Conservation (phyloP, 805 yeast species). For the Ogataea chonburiensis region DNA sequence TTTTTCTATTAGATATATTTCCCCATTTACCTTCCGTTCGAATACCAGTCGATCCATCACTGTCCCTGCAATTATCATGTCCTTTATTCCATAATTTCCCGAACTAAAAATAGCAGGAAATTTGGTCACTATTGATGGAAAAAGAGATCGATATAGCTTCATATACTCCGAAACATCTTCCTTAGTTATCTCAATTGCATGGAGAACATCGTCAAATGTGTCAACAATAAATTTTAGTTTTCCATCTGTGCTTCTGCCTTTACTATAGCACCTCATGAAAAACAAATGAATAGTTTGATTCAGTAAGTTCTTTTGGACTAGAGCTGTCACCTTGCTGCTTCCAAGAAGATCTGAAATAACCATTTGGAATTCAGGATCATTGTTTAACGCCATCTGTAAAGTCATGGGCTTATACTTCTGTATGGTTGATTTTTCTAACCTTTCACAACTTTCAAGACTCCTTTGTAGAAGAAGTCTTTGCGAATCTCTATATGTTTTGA, state of each 20-base stretch:
- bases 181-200: slow-evolving; percentile 38
- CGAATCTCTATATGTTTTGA: slow-evolving; percentile 46
- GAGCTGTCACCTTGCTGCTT: slow-evolving; percentile 50
- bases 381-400: slow-evolving; percentile 44
- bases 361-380: slow-evolving; percentile 42
- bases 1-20: slow-evolving; percentile 24
- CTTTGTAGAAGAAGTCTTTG: slow-evolving; percentile 49
- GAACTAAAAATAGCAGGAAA: slow-evolving; percentile 42
- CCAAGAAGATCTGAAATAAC: slow-evolving; percentile 59
- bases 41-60: slow-evolving; percentile 32
- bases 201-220: slow-evolving; percentile 30
- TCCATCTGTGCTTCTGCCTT: slow-evolving; percentile 32
- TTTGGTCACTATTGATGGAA: slow-evolving; percentile 51
- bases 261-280: slow-evolving; percentile 59
- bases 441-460: slow-evolving; percentile 45
- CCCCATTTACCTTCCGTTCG: slow-evolving; percentile 29
- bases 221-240: slow-evolving; percentile 51
- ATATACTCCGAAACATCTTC: slow-evolving; percentile 56
- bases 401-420: slow-evolving; percentile 49
- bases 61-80: slow-evolving; percentile 43
- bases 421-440: slow-evolving; percentile 45
- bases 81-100: slow-evolving; percentile 50
- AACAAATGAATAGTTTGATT: slow-evolving; percentile 63
- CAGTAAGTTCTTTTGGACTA: slow-evolving; percentile 46
- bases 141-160: slow-evolving; percentile 45